A percentile compares a stretch with the other conserved stretches of the same genome.
Evolutionary conservation across 805 yeast species (phyloP).

Genomic region (Maudiozyma saulgeensis): DNA sequence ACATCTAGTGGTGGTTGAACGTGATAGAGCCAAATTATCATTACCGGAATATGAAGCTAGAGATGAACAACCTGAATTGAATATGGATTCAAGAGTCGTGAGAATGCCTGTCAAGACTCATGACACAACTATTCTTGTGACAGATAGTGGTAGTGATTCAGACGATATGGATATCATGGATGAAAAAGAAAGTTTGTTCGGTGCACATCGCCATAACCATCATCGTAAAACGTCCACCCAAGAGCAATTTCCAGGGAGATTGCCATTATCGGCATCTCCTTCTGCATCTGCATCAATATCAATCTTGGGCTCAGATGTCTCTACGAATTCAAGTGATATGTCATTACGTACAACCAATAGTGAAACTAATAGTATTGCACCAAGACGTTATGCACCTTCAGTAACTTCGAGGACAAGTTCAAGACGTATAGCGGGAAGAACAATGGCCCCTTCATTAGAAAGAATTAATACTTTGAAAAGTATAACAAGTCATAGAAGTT

Average conservation of each 20-base stretch:
- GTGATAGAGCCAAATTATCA: slow-evolving; percentile 50
- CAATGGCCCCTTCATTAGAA: neutral
- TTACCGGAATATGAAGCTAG: slow-evolving; percentile 61
- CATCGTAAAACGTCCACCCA: neutral
- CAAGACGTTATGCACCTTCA: neutral
- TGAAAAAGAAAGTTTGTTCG: neutral
- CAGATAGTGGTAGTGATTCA: slow-evolving; percentile 2
- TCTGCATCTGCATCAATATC: neutral
- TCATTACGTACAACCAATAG: neutral
- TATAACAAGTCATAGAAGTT: slow-evolving; percentile 1
- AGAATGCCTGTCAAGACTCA: slow-evolving; percentile 30
- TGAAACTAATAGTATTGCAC: neutral
- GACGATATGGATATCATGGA: slow-evolving; percentile 2
- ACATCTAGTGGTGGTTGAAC: slow-evolving; percentile 63
- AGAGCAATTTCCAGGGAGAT: neutral
- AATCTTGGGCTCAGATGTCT: neutral
- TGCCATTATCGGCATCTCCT: neutral
- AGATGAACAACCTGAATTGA: slow-evolving; percentile 75
- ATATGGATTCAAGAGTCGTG: slow-evolving; percentile 71
- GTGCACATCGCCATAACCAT: neutral
- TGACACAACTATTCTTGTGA: neutral
- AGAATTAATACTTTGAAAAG: neutral
- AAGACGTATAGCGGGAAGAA: too few species aligned
- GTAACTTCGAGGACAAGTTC: too few species aligned
- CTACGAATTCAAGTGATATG: neutral